These are phyloP conservation scores for Pythium brachiatum DNA, from an alignment of 352 stramenopile genomes.

Conservation along the genomic window DNA sequence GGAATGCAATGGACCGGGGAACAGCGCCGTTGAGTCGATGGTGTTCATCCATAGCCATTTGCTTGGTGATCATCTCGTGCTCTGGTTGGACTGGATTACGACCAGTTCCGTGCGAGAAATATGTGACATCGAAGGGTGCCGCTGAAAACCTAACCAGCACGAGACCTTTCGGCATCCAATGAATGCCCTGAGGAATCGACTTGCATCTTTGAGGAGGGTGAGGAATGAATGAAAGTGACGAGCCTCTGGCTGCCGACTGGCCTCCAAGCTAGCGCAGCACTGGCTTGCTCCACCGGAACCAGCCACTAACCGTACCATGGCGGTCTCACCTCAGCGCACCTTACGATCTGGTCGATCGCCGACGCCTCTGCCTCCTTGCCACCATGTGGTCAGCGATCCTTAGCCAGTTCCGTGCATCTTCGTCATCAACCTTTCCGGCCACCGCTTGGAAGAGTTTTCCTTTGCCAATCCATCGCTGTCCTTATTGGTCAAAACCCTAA, in stretches of 20 bases:
- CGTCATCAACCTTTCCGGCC: constrained; percentile 16
- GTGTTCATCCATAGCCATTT: too few relatives aligned
- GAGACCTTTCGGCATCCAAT: constrained; percentile 22
- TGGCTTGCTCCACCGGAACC: neutral
- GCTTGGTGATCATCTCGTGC: neutral
- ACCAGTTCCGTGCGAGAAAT: neutral
- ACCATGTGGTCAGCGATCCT: constrained; percentile 17
- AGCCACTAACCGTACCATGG: neutral
- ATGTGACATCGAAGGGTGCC: constrained; percentile 20
- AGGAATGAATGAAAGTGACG: constrained; percentile 1
- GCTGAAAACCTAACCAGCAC: constrained; percentile 10
- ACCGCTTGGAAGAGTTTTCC: neutral
- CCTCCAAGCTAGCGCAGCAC: neutral
- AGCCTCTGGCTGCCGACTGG: neutral
- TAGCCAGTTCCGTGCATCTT: constrained; percentile 21
- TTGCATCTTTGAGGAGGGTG: neutral
- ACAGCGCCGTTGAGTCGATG: too few relatives aligned
- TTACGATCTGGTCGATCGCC: neutral
- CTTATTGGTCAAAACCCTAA: constrained; percentile 11
- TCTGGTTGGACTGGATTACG: neutral
- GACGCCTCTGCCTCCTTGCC: constrained; percentile 9
- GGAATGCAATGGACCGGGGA: too few relatives aligned
- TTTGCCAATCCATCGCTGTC: neutral
- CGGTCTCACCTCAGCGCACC: neutral
- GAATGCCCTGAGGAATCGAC: neutral